Evolutionary conservation across 441 rosid species (phyloP).

Genomic region (Pelargonium myrrhifolium): DNA sequence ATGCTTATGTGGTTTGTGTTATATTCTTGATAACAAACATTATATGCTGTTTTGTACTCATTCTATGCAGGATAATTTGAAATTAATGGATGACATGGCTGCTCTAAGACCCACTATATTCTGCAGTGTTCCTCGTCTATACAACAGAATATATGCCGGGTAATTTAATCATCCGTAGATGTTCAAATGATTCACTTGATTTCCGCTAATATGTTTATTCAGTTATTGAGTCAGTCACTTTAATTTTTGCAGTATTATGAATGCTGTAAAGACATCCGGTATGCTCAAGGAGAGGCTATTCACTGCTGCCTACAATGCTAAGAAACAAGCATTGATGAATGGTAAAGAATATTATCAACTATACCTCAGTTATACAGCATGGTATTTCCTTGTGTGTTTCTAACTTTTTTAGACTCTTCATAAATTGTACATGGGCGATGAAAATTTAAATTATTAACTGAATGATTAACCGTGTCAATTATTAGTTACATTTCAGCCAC

Average conservation of each 20-base stretch:
- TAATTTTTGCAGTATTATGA: conserved; percentile 54
- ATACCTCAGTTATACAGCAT: neutral
- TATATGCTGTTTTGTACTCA: conserved; percentile 11
- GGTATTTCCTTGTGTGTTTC: neutral
- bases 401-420: conserved; percentile 2
- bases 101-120: conserved; percentile 88
- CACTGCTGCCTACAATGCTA: conserved; percentile 91
- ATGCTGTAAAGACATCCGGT: conserved; percentile 86
- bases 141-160: conserved; percentile 91
- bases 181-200: conserved; percentile 19
- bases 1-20: conserved; percentile 7
- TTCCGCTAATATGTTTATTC: conserved; percentile 12
- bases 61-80: conserved; percentile 75
- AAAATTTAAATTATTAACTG: neutral
- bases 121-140: conserved; percentile 94
- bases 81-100: conserved; percentile 87
- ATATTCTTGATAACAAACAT: conserved; percentile 15
- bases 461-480: neutral
- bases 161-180: conserved; percentile 26
- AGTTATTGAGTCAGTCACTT: conserved; percentile 16
- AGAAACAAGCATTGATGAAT: conserved; percentile 83
- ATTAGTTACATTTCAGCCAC: neutral
- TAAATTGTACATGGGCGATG: neutral
- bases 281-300: conserved; percentile 73
- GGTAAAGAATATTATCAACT: conserved; percentile 39